These are phyloP conservation scores for Scutellaria baicalensis DNA, from an alignment of 257 asterid species.

Conservation along the genomic window DNA sequence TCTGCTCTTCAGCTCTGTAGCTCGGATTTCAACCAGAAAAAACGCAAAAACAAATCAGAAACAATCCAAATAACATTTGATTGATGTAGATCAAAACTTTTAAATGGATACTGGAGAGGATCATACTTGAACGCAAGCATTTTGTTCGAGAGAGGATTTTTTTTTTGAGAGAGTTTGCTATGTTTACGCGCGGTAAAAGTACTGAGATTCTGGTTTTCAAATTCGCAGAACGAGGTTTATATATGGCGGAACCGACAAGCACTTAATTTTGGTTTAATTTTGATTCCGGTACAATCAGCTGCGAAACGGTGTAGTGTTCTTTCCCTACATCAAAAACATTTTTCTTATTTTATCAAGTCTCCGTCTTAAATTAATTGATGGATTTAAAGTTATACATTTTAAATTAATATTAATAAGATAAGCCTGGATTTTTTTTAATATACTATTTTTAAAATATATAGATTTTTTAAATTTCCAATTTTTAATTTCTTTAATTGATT, in stretches of 20 bases:
- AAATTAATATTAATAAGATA: too few relatives aligned
- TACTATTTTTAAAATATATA: too few relatives aligned
- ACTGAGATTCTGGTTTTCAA: conserved; percentile 23
- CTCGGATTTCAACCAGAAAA: conserved; percentile 14
- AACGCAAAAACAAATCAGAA: neutral
- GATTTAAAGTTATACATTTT: too few relatives aligned
- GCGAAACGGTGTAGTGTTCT: neutral
- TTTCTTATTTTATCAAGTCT: too few relatives aligned
- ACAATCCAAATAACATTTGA: neutral
- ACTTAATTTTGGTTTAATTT: conserved; percentile 11
- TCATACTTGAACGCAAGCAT: conserved; percentile 79
- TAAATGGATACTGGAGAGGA: neutral
- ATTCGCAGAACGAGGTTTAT: conserved; percentile 7
- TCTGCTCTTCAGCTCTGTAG: conserved; percentile 80
- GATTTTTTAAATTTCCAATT: too few relatives aligned
- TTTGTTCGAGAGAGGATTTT: conserved; percentile 8
- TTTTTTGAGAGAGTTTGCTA: neutral
- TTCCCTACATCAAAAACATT: neutral
- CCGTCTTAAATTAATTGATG: too few relatives aligned
- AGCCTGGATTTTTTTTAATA: too few relatives aligned
- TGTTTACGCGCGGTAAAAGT: conserved; percentile 19
- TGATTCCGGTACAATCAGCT: conserved; percentile 22
- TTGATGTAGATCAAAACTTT: neutral
- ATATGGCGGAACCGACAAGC: conserved; percentile 24
- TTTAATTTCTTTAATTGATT: too few relatives aligned